Evolutionary conservation across 164 flowering plant species (phyloP).

Genomic region (Annona cherimola): DNA sequence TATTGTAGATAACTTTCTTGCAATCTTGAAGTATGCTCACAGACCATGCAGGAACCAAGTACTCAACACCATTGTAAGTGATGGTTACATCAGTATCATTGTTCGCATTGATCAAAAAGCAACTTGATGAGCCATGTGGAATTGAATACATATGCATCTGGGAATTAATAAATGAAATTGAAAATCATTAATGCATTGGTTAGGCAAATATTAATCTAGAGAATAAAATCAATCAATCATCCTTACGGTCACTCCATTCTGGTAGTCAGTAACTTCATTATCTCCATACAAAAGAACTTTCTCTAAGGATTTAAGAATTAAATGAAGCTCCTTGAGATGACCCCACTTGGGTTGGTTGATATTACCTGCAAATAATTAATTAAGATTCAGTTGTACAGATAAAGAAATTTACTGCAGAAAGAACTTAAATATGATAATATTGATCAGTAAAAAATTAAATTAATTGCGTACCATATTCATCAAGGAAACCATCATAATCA

Average conservation of each 20-base stretch:
- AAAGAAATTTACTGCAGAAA: background rate
- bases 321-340: constrained; percentile 37
- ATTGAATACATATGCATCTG: constrained; percentile 6
- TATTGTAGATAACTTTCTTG: constrained; percentile 36
- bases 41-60: constrained; percentile 68
- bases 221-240: background rate
- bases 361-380: constrained; percentile 16
- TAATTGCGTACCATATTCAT: constrained; percentile 11
- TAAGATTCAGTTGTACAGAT: background rate
- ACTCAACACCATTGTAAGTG: constrained; percentile 19
- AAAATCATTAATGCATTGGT: background rate
- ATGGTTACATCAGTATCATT: constrained; percentile 24
- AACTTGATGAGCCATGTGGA: constrained; percentile 23
- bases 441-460: too few species aligned
- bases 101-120: constrained; percentile 49
- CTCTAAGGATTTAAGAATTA: constrained; percentile 22
- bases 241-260: constrained; percentile 3
- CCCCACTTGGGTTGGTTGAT: constrained; percentile 41
- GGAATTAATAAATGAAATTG: background rate
- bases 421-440: too few species aligned
- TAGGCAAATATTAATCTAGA: too few species aligned
- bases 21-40: constrained; percentile 62
- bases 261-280: background rate
- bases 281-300: constrained; percentile 23
- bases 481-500: constrained; percentile 11